These are phyloP conservation scores for Candida ponderosae DNA, from an alignment of 805 yeast species.

Conservation along the genomic window DNA sequence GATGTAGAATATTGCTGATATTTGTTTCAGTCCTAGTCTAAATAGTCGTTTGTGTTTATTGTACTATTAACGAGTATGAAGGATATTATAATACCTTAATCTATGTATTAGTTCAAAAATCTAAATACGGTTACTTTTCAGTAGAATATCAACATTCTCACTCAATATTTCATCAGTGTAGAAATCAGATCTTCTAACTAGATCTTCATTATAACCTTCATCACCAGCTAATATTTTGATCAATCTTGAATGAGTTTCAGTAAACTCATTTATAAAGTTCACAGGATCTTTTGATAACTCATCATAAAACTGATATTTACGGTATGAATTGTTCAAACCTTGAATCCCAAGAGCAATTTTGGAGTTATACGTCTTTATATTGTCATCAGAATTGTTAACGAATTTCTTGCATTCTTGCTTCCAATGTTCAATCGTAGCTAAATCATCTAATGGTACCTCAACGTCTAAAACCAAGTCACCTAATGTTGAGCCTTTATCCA, in stretches of 20 bases:
- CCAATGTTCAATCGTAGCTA: slow-evolving; percentile 18
- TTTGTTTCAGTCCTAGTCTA: too few relatives aligned
- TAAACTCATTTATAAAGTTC: slow-evolving; percentile 62
- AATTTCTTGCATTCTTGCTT: slow-evolving; percentile 24
- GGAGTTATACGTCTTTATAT: slow-evolving; percentile 24
- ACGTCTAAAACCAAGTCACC: slow-evolving; percentile 80
- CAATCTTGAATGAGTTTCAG: slow-evolving; percentile 75
- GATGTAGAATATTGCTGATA: too few relatives aligned
- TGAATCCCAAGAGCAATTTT: slow-evolving; percentile 37
- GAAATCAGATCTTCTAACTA: slow-evolving; percentile 76
- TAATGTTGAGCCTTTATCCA: slow-evolving; percentile 67
- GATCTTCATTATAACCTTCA: slow-evolving; percentile 82
- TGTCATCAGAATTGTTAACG: slow-evolving; percentile 18
- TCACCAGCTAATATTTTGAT: slow-evolving; percentile 84
- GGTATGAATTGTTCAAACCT: slow-evolving; percentile 40
- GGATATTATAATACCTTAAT: too few relatives aligned
- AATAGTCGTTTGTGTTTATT: too few relatives aligned
- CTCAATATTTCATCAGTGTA: slow-evolving; percentile 67
- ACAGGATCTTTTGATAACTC: slow-evolving; percentile 74
- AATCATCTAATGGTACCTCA: slow-evolving; percentile 41
- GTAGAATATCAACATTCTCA: slow-evolving; percentile 70
- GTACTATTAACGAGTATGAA: too few relatives aligned
- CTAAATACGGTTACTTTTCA: slow-evolving; percentile 39
- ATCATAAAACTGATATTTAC: slow-evolving; percentile 72
- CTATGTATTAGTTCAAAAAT: not conserved